Evolutionary conservation across 208 protist species (phyloP), one percentile per base, ranked within the genome.

Genomic region (Trypanosoma boissoni): DNA sequence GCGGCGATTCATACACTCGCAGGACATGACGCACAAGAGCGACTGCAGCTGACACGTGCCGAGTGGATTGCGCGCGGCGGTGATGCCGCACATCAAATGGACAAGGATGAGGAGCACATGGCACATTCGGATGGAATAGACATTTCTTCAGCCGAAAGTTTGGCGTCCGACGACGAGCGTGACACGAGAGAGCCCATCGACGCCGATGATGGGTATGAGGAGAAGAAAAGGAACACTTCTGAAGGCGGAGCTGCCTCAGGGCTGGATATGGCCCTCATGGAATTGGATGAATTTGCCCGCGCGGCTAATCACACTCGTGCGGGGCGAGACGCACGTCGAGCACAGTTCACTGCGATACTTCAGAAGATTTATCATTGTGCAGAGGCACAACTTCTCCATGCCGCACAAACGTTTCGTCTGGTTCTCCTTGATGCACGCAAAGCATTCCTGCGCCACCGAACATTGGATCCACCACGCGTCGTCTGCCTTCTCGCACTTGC

Each of bases 21-120:
- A 6, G 36, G 67, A 23, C 58, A 72, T 16, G 58, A 62, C 21
- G 68, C 74, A 58, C 48, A 58, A 5, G 78, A 86, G 21, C 62
- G 58, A 56, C 53, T 61, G 31, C 80, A 87, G 60, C 69, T 75
- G 42, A 88, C 80, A 21, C 78, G 79, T 20, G 63, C 72, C 5
- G 87, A 94, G 74, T 90, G 83, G 79, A 27, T 94, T 39, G 67
- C 70, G 32, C 83, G 79, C 32, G 87, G 84, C 44, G 87, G 87
- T 31, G 83, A 90, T 56, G 60, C 67, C 18, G 78, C 75, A 7
- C 85, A 77, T 46, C 73, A 87, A 36, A 94, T 94, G 83, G 64
- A 85, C 49, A 56, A 51, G 20, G 76, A 68, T 10, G 50, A 32
- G 18, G 46, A 37, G 18, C 32, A 41, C 27, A 50, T 62, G 32